Conservation (phyloP, 306 rosid genomes). For the Acacia acuminata region DNA sequence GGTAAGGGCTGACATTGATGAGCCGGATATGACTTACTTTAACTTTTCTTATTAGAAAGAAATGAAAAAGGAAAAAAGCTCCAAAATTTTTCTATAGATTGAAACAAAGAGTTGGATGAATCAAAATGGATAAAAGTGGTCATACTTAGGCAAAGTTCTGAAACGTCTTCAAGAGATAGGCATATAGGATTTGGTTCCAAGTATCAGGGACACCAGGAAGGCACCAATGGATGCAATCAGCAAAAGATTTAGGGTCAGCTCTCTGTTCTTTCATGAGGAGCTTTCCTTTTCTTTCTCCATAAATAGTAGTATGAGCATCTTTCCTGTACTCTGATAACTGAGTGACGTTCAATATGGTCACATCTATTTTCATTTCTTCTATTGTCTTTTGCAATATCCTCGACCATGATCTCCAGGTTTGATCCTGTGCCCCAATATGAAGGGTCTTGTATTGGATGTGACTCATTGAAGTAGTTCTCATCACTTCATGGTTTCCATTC, state of each 20-base stretch:
- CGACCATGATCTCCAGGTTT: constrained; percentile 69
- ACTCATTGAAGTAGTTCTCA: constrained; percentile 77
- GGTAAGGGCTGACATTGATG: fast-evolving
- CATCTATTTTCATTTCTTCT: constrained; percentile 51
- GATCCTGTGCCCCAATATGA: constrained; percentile 89
- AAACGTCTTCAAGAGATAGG: constrained; percentile 65
- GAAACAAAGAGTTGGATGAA: not conserved
- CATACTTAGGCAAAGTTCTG: constrained; percentile 37
- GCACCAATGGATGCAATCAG: constrained; percentile 95
- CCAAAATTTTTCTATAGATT: not conserved
- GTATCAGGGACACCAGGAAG: constrained; percentile 94
- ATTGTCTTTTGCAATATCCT: constrained; percentile 44
- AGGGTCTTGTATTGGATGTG: constrained; percentile 59
- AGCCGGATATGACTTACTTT: not conserved
- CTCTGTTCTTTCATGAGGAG: constrained; percentile 77
- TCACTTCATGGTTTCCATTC: constrained; percentile 82
- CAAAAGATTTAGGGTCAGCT: constrained; percentile 71
- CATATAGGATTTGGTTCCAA: constrained; percentile 79
- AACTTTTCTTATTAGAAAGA: no score
- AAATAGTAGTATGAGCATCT: constrained; percentile 82
- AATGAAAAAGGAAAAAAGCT: not conserved
- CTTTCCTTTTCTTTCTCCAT: constrained; percentile 81
- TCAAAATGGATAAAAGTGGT: not conserved
- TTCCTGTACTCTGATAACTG: constrained; percentile 81
- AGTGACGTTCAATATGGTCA: constrained; percentile 72